Conservation (phyloP, 805 yeast genomes). For the Limtongia smithiae region DNA sequence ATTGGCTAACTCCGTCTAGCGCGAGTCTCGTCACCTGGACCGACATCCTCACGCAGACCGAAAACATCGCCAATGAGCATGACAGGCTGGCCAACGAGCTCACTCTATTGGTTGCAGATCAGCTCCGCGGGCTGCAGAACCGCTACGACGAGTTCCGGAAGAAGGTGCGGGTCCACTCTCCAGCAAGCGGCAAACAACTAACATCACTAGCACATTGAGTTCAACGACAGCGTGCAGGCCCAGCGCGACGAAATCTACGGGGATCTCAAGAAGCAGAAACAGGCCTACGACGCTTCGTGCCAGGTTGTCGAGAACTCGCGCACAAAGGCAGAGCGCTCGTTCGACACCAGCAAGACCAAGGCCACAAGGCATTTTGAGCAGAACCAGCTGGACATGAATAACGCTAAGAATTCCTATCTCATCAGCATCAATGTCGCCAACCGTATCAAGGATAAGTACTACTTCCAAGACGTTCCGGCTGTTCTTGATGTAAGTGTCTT, state of each 20-base stretch:
- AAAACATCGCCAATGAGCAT: slow-evolving; percentile 67
- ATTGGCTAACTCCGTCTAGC: slow-evolving; percentile 35
- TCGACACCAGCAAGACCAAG: slow-evolving; percentile 45
- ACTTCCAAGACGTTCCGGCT: slow-evolving; percentile 90
- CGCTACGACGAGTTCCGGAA: slow-evolving; percentile 54
- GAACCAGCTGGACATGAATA: slow-evolving; percentile 63
- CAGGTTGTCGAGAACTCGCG: slow-evolving; percentile 76
- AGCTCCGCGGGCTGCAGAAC: slow-evolving; percentile 51
- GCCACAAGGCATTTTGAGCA: slow-evolving; percentile 24
- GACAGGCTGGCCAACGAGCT: slow-evolving; percentile 57
- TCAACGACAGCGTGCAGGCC: slow-evolving; percentile 56
- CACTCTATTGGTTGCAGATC: slow-evolving; percentile 56
- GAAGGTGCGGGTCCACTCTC: slow-evolving; percentile 15
- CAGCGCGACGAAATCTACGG: slow-evolving; percentile 49
- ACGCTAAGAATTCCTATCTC: slow-evolving; percentile 78
- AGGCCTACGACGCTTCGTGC: slow-evolving; percentile 77
- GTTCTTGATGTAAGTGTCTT: slow-evolving; percentile 63
- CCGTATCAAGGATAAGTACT: slow-evolving; percentile 87
- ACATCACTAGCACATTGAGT: slow-evolving; percentile 47
- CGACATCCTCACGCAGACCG: slow-evolving; percentile 80
- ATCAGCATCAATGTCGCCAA: slow-evolving; percentile 80
- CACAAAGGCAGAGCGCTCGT: slow-evolving; percentile 60
- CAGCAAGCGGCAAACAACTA: too few species aligned
- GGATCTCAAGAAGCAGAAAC: slow-evolving; percentile 62
- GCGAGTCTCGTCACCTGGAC: slow-evolving; percentile 89